These are phyloP conservation scores for Bryoglossum gracile DNA, from an alignment of 495 filamentous ascomycete species.

Conservation along the genomic window DNA sequence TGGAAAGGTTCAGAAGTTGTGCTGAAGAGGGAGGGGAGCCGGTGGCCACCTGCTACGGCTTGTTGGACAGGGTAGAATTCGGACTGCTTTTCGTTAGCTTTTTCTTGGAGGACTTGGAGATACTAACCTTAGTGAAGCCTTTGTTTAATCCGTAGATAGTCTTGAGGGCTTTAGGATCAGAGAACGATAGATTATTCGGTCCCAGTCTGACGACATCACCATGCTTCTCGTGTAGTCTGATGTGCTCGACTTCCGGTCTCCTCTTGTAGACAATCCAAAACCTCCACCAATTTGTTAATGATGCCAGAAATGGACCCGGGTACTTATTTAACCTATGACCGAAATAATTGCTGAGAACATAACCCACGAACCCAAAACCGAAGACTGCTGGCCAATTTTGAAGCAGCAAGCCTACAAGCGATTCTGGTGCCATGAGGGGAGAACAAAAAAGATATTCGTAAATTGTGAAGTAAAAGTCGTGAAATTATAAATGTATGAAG, in stretches of 20 bases:
- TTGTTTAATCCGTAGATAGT: constrained; percentile 77
- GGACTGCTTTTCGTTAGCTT: constrained; percentile 44
- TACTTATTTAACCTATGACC: constrained; percentile 54
- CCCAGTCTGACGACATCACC: constrained; percentile 51
- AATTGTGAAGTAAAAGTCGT: too few species aligned
- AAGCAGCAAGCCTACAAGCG: constrained; percentile 30
- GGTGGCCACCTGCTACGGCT: constrained; percentile 54
- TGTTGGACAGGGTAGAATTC: constrained; percentile 66
- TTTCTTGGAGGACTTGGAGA: background rate
- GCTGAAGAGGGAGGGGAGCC: constrained; percentile 68
- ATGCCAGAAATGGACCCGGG: constrained; percentile 60
- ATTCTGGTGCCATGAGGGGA: constrained; percentile 15
- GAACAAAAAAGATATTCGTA: background rate
- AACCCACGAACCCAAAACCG: constrained; percentile 28
- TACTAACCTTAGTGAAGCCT: constrained; percentile 63
- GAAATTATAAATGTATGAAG: background rate
- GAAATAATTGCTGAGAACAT: constrained; percentile 50
- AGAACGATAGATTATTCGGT: constrained; percentile 47
- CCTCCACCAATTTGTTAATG: constrained; percentile 63
- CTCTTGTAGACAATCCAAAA: constrained; percentile 56
- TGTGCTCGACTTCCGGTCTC: constrained; percentile 57
- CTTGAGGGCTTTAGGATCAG: constrained; percentile 51
- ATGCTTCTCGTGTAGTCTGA: constrained; percentile 59
- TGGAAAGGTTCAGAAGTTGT: constrained; percentile 70
- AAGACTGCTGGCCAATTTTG: constrained; percentile 43